Conservation (phyloP, 208 protist genomes). For the Leishmania amazonensis region DNA sequence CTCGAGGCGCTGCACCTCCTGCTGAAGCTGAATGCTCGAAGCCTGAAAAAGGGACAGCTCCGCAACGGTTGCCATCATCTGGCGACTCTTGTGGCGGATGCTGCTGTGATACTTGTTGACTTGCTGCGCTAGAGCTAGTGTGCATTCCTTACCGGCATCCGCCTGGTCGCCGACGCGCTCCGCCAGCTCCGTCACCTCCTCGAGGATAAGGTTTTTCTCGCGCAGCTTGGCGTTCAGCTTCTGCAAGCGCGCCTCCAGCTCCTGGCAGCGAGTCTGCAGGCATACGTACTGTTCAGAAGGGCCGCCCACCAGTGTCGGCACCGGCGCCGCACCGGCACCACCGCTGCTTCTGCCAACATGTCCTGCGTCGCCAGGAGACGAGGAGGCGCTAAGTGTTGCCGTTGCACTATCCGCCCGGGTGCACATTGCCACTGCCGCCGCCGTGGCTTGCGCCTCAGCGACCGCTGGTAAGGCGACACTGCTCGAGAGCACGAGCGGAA, state of each 20-base stretch:
- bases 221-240: slow-evolving; percentile 93
- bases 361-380: slow-evolving; percentile 2
- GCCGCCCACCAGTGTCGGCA: slow-evolving; percentile 27
- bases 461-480: background rate
- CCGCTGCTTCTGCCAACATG: background rate
- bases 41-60: slow-evolving; percentile 96
- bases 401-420: background rate
- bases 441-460: background rate
- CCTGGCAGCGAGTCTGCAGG: slow-evolving; percentile 85
- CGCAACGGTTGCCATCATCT: slow-evolving; percentile 96
- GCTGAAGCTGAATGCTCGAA: slow-evolving; percentile 90
- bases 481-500: slow-evolving; percentile 13
- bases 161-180: slow-evolving; percentile 88
- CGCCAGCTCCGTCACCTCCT: slow-evolving; percentile 93
- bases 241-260: slow-evolving; percentile 92
- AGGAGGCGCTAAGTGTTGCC: background rate
- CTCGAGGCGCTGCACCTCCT: slow-evolving; percentile 84
- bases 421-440: background rate
- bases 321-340: background rate
- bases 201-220: slow-evolving; percentile 96
- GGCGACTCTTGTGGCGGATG: slow-evolving; percentile 87
- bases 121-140: slow-evolving; percentile 92
- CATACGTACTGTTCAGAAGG: slow-evolving; percentile 83
- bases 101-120: slow-evolving; percentile 92
- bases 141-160: slow-evolving; percentile 84